Conservation (phyloP, 495 filamentous ascomycete genomes). For the Cenococcum geophilum region DNA sequence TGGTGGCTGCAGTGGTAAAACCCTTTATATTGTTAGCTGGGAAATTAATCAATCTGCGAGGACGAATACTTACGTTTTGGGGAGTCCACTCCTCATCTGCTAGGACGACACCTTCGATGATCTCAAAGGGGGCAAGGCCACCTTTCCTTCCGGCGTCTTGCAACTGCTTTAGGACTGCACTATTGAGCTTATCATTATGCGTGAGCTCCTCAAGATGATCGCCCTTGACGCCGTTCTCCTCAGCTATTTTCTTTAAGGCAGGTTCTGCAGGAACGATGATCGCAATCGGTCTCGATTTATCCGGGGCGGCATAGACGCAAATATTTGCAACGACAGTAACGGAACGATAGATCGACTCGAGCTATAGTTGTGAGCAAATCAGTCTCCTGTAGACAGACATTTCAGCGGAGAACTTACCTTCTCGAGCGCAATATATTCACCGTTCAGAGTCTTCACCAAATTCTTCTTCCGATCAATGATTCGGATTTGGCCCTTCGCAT, state of each 20-base stretch:
- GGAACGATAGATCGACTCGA: slow-evolving; percentile 90
- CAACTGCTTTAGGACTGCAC: slow-evolving; percentile 73
- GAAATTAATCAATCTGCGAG: neutral
- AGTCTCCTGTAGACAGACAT: neutral
- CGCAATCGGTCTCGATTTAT: slow-evolving; percentile 80
- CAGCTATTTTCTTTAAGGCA: slow-evolving; percentile 76
- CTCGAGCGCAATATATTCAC: slow-evolving; percentile 97
- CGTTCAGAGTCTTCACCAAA: slow-evolving; percentile 88
- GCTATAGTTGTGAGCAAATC: slow-evolving; percentile 37
- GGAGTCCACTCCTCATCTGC: slow-evolving; percentile 97
- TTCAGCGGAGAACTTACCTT: slow-evolving; percentile 46
- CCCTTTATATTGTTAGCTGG: slow-evolving; percentile 43
- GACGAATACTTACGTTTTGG: slow-evolving; percentile 68
- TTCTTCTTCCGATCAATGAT: slow-evolving; percentile 99
- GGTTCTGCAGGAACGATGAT: slow-evolving; percentile 89
- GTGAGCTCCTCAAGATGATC: slow-evolving; percentile 69
- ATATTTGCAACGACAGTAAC: slow-evolving; percentile 84
- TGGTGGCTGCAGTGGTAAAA: slow-evolving; percentile 68
- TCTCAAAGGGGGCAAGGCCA: slow-evolving; percentile 78
- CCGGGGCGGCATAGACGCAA: slow-evolving; percentile 79
- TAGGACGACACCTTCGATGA: slow-evolving; percentile 86
- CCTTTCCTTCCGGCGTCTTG: slow-evolving; percentile 67
- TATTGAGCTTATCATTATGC: slow-evolving; percentile 74
- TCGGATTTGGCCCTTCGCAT: slow-evolving; percentile 68
- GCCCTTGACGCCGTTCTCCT: slow-evolving; percentile 63